Evolutionary conservation across 1,284 basidiomycete species (phyloP), one percentile per base, ranked within the genome.

Genomic region (Trichosporon sp.): DNA sequence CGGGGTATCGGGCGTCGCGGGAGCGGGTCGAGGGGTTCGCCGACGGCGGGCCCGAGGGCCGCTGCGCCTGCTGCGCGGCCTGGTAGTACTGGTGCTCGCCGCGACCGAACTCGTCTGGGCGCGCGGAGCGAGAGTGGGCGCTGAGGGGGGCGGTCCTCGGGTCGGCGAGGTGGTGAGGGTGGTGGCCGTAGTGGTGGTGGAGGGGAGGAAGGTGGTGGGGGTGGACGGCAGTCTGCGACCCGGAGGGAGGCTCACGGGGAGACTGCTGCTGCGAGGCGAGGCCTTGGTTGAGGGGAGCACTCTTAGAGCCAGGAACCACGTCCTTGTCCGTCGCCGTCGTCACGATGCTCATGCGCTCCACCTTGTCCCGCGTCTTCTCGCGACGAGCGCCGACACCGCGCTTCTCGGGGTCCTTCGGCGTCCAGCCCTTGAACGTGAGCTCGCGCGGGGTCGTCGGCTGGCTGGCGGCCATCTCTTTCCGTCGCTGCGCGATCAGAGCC

Each of bases 341-440:
- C 31, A 77, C 73, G 58, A 82, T 81, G 65, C 75, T 80, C 77
- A 81, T 75, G 60, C 76, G 72, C 71, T 80, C 80, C 3, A 81
- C 79, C 72, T 78, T 80, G 66, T 80, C 80, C 51, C 77, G 76
- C 1, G 76, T 80, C 76, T 80, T 80, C 56, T 81, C 80, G n/a
- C 79, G 73, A 64, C 79, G 72, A 23, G 74, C 73, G 2, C 79
- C 79, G 1, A 81, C 80, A 56, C 78, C 73, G 18, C 71, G 70
- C 67, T 71, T 72, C 32, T 75, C 73, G 11, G 73, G 71, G 38
- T 76, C 78, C 66, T 80, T 79, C 13, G 78, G 80, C 44, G 75
- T 74, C 79, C 80, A 81, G 4, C 76, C 79, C 63, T 80, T 81
- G 74, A 80, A 80, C 25, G 77, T 80, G 53, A 80, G 66, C 65